phyloP scores from a whole-genome alignment of 176 grass and related monocot species.

The Panicum miliaceum region DNA sequence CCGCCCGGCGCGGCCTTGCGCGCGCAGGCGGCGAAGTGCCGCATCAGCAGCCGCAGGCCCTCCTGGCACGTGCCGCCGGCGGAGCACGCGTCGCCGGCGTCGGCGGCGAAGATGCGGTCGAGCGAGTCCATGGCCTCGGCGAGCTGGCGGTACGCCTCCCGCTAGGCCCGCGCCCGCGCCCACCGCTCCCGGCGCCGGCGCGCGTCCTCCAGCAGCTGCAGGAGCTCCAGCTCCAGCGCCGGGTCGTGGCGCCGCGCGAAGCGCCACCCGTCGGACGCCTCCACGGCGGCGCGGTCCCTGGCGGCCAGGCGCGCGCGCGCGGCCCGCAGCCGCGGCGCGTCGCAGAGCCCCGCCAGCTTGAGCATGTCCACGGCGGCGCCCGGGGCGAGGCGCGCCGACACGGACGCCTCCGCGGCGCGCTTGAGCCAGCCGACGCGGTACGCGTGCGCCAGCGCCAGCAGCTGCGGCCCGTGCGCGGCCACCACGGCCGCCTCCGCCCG shows the following conservation, averaged over 20 bases:
- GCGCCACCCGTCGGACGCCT: conserved; percentile 73
- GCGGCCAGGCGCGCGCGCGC: conserved; percentile 64
- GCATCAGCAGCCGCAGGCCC: conserved; percentile 63
- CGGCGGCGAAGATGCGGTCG: conserved; percentile 52
- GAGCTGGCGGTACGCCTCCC: conserved; percentile 59
- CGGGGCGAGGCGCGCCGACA: conserved; percentile 58
- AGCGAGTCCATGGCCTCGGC: conserved; percentile 70
- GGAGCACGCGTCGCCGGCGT: background rate
- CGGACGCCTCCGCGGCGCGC: conserved; percentile 51
- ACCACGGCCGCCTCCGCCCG: conserved; percentile 44
- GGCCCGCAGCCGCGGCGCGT: conserved; percentile 70
- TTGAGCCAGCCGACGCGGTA: conserved; percentile 85
- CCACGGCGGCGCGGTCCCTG: conserved; percentile 59
- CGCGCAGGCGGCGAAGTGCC: conserved; percentile 60
- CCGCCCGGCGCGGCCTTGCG: conserved; percentile 50
- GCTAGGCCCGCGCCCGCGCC: conserved; percentile 46
- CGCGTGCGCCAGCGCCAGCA: conserved; percentile 84
- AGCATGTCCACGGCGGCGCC: conserved; percentile 69
- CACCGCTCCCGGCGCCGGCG: conserved; percentile 58
- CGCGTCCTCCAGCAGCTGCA: conserved; percentile 58
- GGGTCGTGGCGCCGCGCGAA: conserved; percentile 75
- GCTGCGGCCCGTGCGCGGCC: conserved; percentile 56
- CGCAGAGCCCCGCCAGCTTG: conserved; percentile 80
- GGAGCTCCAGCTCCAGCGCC: conserved; percentile 62
- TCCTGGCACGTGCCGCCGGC: conserved; percentile 37